Conservation (phyloP, 352 stramenopile genomes). For the Pythium phragmitis region DNA sequence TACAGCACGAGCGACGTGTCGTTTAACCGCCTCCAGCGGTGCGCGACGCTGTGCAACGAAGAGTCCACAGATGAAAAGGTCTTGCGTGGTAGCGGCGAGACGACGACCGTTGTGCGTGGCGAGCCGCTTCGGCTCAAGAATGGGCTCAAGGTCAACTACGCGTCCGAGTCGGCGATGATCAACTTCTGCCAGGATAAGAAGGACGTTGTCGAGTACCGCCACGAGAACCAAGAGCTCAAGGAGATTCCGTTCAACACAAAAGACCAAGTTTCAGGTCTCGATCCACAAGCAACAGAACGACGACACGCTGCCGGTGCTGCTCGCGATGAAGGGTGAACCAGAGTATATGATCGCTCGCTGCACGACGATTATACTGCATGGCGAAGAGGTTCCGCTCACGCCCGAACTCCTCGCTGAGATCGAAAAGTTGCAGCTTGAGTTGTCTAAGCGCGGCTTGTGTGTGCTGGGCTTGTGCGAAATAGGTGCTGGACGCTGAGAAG, state of each 20-base stretch:
- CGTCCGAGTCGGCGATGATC: slow-evolving; percentile 83
- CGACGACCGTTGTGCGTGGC: slow-evolving; percentile 25
- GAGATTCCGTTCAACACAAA: slow-evolving; percentile 87
- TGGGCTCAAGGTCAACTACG: slow-evolving; percentile 47
- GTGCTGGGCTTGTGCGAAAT: slow-evolving; percentile 58
- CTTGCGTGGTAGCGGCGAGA: slow-evolving; percentile 21
- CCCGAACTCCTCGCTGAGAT: slow-evolving; percentile 83
- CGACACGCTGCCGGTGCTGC: slow-evolving; percentile 49
- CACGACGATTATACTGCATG: slow-evolving; percentile 48
- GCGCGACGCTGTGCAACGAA: slow-evolving; percentile 87
- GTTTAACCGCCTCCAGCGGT: slow-evolving; percentile 73
- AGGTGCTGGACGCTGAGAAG: slow-evolving; percentile 39
- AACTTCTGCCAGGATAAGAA: slow-evolving; percentile 79
- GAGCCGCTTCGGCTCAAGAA: slow-evolving; percentile 32
- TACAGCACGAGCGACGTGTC: slow-evolving; percentile 51
- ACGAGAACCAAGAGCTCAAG: slow-evolving; percentile 72
- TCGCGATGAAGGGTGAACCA: slow-evolving; percentile 96
- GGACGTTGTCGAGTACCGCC: slow-evolving; percentile 70
- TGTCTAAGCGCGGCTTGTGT: slow-evolving; percentile 64
- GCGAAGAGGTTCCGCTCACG: slow-evolving; percentile 83
- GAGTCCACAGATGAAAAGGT: slow-evolving; percentile 62
- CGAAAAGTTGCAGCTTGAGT: slow-evolving; percentile 42
- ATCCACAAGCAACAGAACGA: slow-evolving; percentile 83
- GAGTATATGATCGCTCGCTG: slow-evolving; percentile 94
- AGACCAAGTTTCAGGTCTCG: slow-evolving; percentile 84